Evolutionary conservation across 768 basidiomycete species (phyloP), one percentile per base, ranked within the genome.

Genomic region (Suillus variegatus): DNA sequence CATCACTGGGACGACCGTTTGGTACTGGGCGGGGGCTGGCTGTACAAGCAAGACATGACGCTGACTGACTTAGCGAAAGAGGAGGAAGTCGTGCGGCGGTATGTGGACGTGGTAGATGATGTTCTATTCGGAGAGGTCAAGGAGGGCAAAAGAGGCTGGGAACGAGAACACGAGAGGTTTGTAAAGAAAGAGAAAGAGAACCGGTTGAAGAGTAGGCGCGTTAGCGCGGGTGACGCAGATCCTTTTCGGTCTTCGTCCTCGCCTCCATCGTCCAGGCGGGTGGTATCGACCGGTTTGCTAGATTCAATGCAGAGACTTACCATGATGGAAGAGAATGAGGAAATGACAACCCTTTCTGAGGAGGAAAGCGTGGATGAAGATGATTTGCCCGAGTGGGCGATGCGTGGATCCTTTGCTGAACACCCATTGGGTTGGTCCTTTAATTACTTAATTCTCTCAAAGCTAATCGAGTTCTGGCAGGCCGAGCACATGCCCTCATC

Each of bases 1-100:
- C 90, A 92, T 67, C 79, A 82, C 20, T 95, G 93, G 93, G 93
- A 94, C 70, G 90, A 94, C 72, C 81, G 87, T 43, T 82, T 95
- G 13, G 88, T 93, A 0, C 80, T 94, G 14, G 90, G 91, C 32
- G 88, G 89, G 36, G 93, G 93, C 6, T 94, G 93, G 92, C 72
- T 94, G 62, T 95, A 95, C 73, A 82, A 78, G 64, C 89, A 88
- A 71, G 88, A 92, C 69, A 71, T 93, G 63, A 76, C 70, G 18
- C 76, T 89, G 40, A 76, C 74, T 22, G 82, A 88, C 38, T 75
- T 94, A 64, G 73, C 46, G 68, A 85, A 81, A 73, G 92, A 94
- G 74, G 78, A 84, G 68, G 75, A 74, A 1, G 82, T 85, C 6
- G 84, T 95, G 4, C 74, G 76, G 44, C 73, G 78, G 57, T 95